These are phyloP conservation scores for Terfezia boudieri DNA, from an alignment of 495 filamentous ascomycete genomes.

Conservation along the genomic window DNA sequence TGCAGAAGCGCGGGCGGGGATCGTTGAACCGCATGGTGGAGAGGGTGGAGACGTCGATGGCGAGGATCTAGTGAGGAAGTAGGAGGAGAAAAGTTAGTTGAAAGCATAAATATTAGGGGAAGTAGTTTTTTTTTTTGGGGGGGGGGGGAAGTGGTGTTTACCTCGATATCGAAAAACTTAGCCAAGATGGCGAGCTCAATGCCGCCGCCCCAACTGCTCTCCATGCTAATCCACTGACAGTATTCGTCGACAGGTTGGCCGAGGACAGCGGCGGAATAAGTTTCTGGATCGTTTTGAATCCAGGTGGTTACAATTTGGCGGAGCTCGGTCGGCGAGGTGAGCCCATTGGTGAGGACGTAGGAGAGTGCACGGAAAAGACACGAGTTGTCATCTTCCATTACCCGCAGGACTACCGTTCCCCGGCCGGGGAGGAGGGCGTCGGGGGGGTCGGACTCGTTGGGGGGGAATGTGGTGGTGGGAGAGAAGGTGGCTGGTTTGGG, in stretches of 20 bases:
- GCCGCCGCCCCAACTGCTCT: conserved; percentile 72
- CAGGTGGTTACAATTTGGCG: conserved; percentile 60
- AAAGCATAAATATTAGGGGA: too few species aligned
- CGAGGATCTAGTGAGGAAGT: conserved; percentile 3
- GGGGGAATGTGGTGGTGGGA: conserved; percentile 2
- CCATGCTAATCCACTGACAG: conserved; percentile 60
- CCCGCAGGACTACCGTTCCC: conserved; percentile 54
- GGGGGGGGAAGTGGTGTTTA: too few species aligned
- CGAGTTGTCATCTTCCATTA: conserved; percentile 94
- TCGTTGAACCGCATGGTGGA: conserved; percentile 66
- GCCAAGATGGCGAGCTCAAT: conserved; percentile 77
- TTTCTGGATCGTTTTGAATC: conserved; percentile 48
- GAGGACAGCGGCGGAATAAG: conserved; percentile 54
- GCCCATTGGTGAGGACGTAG: conserved; percentile 45
- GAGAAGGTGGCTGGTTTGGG: conserved; percentile 12
- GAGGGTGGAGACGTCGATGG: conserved; percentile 33
- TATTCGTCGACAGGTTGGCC: conserved; percentile 56
- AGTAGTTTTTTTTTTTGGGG: too few species aligned
- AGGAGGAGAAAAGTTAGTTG: too few species aligned
- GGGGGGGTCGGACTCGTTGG: conserved; percentile 36
- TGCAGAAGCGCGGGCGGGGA: conserved; percentile 16
- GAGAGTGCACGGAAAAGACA: conserved; percentile 85
- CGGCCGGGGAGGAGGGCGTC: conserved; percentile 40
- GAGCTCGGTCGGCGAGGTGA: conserved; percentile 45
- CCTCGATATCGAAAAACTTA: conserved; percentile 61